A percentile compares a stretch with the other conserved stretches of the same genome.
Conservation (phyloP, 805 yeast genomes). For the Starmerella bombi region DNA sequence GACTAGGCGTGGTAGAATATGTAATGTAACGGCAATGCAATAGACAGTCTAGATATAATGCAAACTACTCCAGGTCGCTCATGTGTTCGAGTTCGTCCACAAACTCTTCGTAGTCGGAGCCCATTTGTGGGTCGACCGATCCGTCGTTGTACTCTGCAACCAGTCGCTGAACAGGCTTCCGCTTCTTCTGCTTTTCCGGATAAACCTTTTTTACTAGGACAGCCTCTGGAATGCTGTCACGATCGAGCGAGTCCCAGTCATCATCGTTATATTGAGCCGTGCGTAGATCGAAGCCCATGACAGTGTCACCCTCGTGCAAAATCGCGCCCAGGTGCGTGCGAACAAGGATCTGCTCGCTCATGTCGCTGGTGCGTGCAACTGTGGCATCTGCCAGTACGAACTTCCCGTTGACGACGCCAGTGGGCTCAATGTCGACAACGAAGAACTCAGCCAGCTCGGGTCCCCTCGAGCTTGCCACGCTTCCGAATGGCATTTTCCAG, state of each 20-base stretch:
- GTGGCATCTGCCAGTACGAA: slow-evolving; percentile 79
- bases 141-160: slow-evolving; percentile 88
- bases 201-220: slow-evolving; percentile 81
- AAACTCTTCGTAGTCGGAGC: slow-evolving; percentile 61
- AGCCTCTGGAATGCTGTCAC: slow-evolving; percentile 49
- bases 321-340: slow-evolving; percentile 90
- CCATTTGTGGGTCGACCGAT: slow-evolving; percentile 39
- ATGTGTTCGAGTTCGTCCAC: slow-evolving; percentile 76
- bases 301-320: slow-evolving; percentile 93
- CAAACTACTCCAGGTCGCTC: slow-evolving; percentile 9
- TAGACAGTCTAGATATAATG: too few species aligned
- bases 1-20: too few species aligned
- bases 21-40: too few species aligned
- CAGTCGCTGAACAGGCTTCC: slow-evolving; percentile 93
- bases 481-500: slow-evolving; percentile 66
- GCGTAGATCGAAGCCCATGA: slow-evolving; percentile 73
- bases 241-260: slow-evolving; percentile 31
- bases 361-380: slow-evolving; percentile 75
- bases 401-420: slow-evolving; percentile 66
- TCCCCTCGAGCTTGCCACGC: slow-evolving; percentile 40
- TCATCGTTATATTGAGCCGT: slow-evolving; percentile 67
- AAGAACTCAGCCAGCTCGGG: slow-evolving; percentile 70
- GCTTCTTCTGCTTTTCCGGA: slow-evolving; percentile 53
- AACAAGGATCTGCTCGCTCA: slow-evolving; percentile 73
- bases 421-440: slow-evolving; percentile 87